Percentiles rank a stretch among this genome's conserved stretches.
Conservation (phyloP, 345 rosid species). For the Camelina hispida region DNA sequence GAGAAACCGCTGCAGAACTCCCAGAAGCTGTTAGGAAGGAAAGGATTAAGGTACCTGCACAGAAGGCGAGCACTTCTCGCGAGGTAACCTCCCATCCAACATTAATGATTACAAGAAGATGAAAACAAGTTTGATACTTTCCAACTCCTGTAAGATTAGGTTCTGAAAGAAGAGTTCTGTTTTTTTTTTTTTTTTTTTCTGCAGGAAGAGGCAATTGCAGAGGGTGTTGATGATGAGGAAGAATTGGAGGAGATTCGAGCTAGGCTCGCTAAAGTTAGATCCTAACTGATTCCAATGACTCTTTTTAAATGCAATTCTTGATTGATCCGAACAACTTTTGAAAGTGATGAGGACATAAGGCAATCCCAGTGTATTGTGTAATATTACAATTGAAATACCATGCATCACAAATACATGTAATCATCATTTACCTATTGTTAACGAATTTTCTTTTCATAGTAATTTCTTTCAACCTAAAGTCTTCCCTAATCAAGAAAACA, state of each 20-base stretch:
- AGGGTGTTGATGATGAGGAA: constrained; percentile 86
- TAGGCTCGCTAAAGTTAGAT: constrained; percentile 86
- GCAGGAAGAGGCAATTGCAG: constrained; percentile 84
- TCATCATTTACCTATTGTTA: neutral
- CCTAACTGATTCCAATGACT: constrained; percentile 48
- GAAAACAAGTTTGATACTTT: neutral
- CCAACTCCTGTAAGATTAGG: neutral
- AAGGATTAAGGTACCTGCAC: constrained; percentile 70
- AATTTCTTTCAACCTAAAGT: no score
- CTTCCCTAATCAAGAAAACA: no score
- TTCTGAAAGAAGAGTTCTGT: neutral
- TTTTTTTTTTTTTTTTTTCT: neutral
- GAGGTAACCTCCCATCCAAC: constrained; percentile 51
- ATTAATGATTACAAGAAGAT: neutral
- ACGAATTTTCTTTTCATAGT: no score
- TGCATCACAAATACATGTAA: constrained; percentile 19
- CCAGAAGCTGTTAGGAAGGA: constrained; percentile 85
- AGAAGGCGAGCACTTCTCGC: constrained; percentile 55
- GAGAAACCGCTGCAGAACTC: constrained; percentile 92
- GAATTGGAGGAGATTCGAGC: constrained; percentile 92
- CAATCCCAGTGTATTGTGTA: constrained; percentile 26
- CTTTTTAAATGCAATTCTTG: constrained; percentile 7
- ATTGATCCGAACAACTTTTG: neutral
- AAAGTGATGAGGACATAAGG: constrained; percentile 7
- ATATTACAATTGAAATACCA: constrained; percentile 20